Percentiles rank a stretch among this genome's conserved stretches.
Evolutionary conservation across 2,329 filamentous ascomycete species (phyloP).

Genomic region (Neofusicoccum cordaticola): DNA sequence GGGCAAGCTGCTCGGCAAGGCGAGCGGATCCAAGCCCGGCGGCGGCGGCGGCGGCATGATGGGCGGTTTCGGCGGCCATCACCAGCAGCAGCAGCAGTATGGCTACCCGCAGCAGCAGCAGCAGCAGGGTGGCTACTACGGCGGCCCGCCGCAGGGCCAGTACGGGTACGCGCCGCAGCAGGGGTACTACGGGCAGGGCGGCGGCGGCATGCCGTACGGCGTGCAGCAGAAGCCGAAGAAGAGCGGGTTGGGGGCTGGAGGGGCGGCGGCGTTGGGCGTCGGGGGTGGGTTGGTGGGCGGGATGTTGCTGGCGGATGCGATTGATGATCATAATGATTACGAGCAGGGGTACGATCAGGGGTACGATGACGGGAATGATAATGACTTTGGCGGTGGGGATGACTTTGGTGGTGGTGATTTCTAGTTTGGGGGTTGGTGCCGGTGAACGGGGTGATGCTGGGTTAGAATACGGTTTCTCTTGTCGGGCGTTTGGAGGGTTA

Average conservation of each 20-base stretch:
- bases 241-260: slow-evolving; percentile 64
- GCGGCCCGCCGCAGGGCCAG: slow-evolving; percentile 25
- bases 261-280: slow-evolving; percentile 72
- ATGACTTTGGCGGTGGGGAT: slow-evolving; percentile 25
- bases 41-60: neutral
- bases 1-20: slow-evolving; percentile 53
- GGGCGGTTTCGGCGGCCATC: neutral
- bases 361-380: slow-evolving; percentile 26
- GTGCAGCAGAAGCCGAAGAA: slow-evolving; percentile 36
- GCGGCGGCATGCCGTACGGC: slow-evolving; percentile 24
- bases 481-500: no score
- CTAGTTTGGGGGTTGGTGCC: neutral
- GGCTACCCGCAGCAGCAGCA: slow-evolving; percentile 25
- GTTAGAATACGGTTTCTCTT: no score
- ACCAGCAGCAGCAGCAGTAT: slow-evolving; percentile 20
- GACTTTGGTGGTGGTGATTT: slow-evolving; percentile 28
- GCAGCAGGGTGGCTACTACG: slow-evolving; percentile 23
- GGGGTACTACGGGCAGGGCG: slow-evolving; percentile 30
- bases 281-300: slow-evolving; percentile 82
- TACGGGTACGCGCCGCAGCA: slow-evolving; percentile 31
- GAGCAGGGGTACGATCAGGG: slow-evolving; percentile 18
- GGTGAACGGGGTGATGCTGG: no score
- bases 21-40: neutral
- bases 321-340: slow-evolving; percentile 48
- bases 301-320: slow-evolving; percentile 64